These are phyloP conservation scores for Nepenthes alata DNA, from an alignment of 179 eudicot species.

Conservation along the genomic window DNA sequence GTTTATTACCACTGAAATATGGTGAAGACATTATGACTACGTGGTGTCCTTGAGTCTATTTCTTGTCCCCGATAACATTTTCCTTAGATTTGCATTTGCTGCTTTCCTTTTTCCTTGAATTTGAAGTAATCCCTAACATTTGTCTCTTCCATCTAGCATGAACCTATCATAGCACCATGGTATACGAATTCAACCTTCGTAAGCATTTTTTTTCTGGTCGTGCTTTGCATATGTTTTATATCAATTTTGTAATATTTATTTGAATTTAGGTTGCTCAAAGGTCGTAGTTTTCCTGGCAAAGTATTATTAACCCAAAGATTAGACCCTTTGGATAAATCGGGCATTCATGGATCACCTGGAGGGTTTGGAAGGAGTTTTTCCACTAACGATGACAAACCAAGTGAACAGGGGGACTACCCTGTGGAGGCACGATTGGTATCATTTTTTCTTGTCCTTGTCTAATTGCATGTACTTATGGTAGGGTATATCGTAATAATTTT, in stretches of 20 bases:
- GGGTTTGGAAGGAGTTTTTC: constrained; percentile 44
- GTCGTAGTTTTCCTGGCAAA: constrained; percentile 95
- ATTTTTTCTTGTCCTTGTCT: neutral
- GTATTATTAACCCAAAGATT: constrained; percentile 67
- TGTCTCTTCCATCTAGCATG: too few species aligned
- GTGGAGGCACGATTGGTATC: constrained; percentile 40
- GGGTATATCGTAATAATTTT: constrained; percentile 2
- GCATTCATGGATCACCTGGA: constrained; percentile 45
- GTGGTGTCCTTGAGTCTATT: too few species aligned
- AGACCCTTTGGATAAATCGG: constrained; percentile 49
- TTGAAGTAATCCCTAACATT: too few species aligned
- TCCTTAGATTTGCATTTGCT: too few species aligned
- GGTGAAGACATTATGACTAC: too few species aligned
- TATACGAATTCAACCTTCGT: neutral
- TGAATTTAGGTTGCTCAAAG: constrained; percentile 63
- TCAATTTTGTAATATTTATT: constrained; percentile 3
- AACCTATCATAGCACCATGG: too few species aligned
- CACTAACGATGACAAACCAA: constrained; percentile 43
- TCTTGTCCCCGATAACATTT: too few species aligned
- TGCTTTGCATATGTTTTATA: neutral
- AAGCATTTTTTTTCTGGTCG: neutral
- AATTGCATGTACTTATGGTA: neutral
- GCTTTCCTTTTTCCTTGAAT: too few species aligned
- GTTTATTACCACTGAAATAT: too few species aligned
- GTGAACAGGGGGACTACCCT: constrained; percentile 30